Conservation (phyloP, 2,329 filamentous ascomycete genomes). For the Waltergamsia citrina region DNA sequence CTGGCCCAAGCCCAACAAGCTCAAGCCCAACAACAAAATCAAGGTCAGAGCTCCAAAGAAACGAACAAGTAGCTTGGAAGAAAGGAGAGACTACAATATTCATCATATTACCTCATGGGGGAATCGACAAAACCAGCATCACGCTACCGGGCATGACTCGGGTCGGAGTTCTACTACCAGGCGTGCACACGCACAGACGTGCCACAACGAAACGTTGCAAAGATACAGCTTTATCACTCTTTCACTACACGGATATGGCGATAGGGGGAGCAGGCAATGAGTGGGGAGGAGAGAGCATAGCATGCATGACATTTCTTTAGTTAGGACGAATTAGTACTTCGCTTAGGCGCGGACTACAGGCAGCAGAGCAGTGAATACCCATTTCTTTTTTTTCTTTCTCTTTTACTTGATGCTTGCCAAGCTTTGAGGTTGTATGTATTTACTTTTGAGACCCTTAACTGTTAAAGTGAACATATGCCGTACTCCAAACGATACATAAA, state of each 20-base stretch:
- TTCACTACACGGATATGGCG: background rate
- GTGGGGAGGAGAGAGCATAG: background rate
- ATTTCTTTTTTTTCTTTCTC: background rate
- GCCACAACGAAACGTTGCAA: no score
- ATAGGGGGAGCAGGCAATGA: background rate
- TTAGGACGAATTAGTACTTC: background rate
- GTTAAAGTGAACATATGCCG: background rate
- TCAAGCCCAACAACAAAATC: background rate
- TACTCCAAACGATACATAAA: no score
- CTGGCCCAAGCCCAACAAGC: slow-evolving; percentile 4
- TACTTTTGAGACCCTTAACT: background rate
- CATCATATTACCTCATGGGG: no score
- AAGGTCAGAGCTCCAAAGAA: background rate
- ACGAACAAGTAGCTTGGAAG: no score
- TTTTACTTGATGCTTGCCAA: background rate
- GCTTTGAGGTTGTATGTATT: no score
- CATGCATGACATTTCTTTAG: background rate
- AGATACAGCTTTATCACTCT: no score
- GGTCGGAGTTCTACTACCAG: background rate
- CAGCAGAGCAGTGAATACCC: background rate
- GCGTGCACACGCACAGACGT: background rate
- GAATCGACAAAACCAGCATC: no score
- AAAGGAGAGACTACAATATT: no score
- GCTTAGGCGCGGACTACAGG: background rate
- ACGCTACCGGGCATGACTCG: background rate